Evolutionary conservation across 2,329 filamentous ascomycete species (phyloP), one percentile per base, ranked within the genome.

Genomic region (Alternaria brassicae): DNA sequence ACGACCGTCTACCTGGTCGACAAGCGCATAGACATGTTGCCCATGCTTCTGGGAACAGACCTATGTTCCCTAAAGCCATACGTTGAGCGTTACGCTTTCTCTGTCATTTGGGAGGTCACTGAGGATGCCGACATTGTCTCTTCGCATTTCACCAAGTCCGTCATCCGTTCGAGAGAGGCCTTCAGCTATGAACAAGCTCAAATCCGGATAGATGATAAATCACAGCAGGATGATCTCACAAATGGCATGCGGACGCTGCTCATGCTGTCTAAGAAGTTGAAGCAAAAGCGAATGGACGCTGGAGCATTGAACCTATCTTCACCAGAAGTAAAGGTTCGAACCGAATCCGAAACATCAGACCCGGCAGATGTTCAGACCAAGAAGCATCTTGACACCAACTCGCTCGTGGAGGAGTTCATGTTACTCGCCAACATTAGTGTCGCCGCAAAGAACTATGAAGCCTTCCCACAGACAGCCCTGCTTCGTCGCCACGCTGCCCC

Each of bases 1-100:
- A 98, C 95, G 4, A 98, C 94, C 0, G 95, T 99, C 27, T 99
- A 99, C 76, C 84, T 99, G 15, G 95, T 99, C 3, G 95, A 99
- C 79, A 99, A 99, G 84, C 93, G 95, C 71, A 99, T 99, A 71
- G 96, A 99, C 82, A 99, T 99, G 96, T 85, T 99, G 77, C 96
- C 96, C 1, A 93, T 93, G 85, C 88, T 99, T 30, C 88, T 99
- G 12, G 95, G 95, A 58, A 99, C 95, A 0, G 93, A 99, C 72
- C 84, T 99, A 1, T 99, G 95, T 81, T 99, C 95, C 0, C 83
- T 99, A 19, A 98, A 98, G 78, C 95, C 95, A 0, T 95, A 97
- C 71, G 93, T 99, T n/a, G 95, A 99, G 81, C 91, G 82, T 15
- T 84, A 81, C 56, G 81, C 82, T 4, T 84, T 84, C 72, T 82